Base-by-base conservation (phyloP, 1,139 yeast species). In the Eremothecium gossypii region DNA sequence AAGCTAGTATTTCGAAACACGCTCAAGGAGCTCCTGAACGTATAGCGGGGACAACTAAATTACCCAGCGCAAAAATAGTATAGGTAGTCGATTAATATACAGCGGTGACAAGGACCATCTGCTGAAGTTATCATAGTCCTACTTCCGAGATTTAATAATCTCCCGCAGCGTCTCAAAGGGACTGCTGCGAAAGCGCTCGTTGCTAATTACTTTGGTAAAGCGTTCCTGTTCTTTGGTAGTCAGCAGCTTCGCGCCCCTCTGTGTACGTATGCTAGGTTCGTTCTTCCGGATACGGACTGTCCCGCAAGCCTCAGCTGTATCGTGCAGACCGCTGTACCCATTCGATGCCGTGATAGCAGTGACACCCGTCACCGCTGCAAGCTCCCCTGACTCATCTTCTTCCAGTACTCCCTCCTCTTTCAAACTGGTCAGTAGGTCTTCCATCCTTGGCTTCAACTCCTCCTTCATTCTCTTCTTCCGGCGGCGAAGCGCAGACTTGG, bases 401-500 rank as follows among this genome's bases (percentile, higher is more conserved):
- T 46, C 48, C 34, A 53, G 36, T 7, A 63, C 58, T 14, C 55
- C 64, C 12, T 66, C 66, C 28, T 67, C 55, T 14, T 66, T 72
- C 43, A 83, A 65, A 32, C 74, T 75, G 32, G 66, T 66, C 42
- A 78, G 66, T 38, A 82, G 64, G 49, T 82, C 91, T 42, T 72
- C 68, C 74, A 83, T 71, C 54, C 77, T 73, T 5, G 89, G 85
- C 49, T 73, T 73, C 47, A 83, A 66, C 50, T 78, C 75, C 47
- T 79, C 81, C 54, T 71, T 74, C 39, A 71, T 69, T 55, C 76
- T 78, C 49, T 85, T 70, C 57, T 79, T 81, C 46, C 82, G 70
- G 62, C 89, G 73, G 54, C 86, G 70, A 8, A 72, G 51, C 1
- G 85, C 68, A 2, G 85, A 77, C 56, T 81, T 82, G 29, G 84